Evolutionary conservation across 2,329 filamentous ascomycete genomes (phyloP).

Genomic region (Arthrocladium fulminans): DNA sequence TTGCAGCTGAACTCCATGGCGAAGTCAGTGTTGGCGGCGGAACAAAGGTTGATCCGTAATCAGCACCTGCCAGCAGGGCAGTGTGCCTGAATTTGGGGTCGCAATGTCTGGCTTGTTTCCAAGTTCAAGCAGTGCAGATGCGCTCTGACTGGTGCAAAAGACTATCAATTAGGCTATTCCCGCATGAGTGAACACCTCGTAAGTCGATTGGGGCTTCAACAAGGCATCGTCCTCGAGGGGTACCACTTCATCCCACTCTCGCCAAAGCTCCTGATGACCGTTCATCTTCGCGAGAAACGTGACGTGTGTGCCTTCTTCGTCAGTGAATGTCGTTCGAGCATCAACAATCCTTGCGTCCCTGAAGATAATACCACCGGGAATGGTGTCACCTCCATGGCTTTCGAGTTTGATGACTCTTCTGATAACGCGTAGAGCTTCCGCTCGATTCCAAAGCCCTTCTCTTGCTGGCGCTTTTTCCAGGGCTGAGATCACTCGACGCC

Average conservation of each 20-base stretch:
- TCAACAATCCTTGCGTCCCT: background rate
- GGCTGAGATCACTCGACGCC: conserved; percentile 21
- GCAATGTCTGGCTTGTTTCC: background rate
- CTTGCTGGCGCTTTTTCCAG: conserved; percentile 12
- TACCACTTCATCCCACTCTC: conserved; percentile 2
- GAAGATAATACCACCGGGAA: background rate
- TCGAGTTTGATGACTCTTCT: conserved; percentile 1
- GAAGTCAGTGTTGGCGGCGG: no score
- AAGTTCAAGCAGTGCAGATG: background rate
- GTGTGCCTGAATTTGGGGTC: no score
- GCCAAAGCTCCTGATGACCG: background rate
- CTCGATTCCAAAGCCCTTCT: conserved; percentile 13
- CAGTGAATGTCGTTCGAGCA: background rate
- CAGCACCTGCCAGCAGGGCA: no score
- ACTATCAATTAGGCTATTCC: background rate
- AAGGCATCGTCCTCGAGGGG: background rate
- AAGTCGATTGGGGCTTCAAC: background rate
- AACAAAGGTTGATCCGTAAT: no score
- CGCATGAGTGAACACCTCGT: background rate
- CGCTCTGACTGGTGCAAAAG: background rate
- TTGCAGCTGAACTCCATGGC: no score
- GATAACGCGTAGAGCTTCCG: background rate
- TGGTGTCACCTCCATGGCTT: background rate
- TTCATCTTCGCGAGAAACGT: background rate
- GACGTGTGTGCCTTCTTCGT: background rate